Evolutionary conservation across 192 early-diverging fungal genomes (phyloP).

Genomic region (Coemansia sp.): DNA sequence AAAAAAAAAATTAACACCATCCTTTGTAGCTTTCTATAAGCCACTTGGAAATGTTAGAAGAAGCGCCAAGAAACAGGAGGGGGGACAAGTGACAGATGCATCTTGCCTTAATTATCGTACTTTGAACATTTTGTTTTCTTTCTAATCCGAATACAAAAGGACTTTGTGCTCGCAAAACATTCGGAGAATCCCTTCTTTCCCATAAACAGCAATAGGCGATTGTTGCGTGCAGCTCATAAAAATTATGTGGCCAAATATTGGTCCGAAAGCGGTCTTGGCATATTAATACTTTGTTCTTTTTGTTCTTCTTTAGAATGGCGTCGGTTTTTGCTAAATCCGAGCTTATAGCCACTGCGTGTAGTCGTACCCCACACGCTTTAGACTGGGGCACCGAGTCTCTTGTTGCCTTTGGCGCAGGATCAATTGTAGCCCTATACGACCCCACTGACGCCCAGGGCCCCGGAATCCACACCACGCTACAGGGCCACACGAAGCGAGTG

Average conservation of each 20-base stretch:
- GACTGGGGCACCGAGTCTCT: conserved; percentile 21
- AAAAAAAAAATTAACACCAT: not conserved
- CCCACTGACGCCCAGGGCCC: conserved; percentile 59
- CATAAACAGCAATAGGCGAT: not conserved
- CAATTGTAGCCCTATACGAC: conserved; percentile 72
- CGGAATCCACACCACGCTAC: conserved; percentile 66
- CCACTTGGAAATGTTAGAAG: not conserved
- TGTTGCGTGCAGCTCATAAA: not conserved
- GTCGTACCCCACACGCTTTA: conserved; percentile 45
- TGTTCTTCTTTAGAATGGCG: not conserved
- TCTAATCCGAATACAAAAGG: not conserved
- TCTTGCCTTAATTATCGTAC: not conserved
- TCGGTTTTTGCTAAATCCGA: conserved; percentile 12
- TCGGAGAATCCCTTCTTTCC: not conserved
- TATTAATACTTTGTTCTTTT: not conserved
- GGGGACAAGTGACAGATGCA: not conserved
- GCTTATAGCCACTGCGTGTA: conserved; percentile 44
- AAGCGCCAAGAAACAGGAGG: not conserved
- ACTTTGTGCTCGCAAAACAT: not conserved
- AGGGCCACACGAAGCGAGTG: conserved; percentile 77
- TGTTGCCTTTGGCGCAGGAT: conserved; percentile 75
- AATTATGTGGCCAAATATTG: not conserved
- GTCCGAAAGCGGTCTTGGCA: conserved; percentile 4
- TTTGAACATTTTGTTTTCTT: not conserved
- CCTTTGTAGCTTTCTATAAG: not conserved